Percentiles rank a stretch among this genome's conserved stretches.
phyloP scores from a whole-genome alignment of 768 basidiomycete species.

The Termitomyces sp. region DNA sequence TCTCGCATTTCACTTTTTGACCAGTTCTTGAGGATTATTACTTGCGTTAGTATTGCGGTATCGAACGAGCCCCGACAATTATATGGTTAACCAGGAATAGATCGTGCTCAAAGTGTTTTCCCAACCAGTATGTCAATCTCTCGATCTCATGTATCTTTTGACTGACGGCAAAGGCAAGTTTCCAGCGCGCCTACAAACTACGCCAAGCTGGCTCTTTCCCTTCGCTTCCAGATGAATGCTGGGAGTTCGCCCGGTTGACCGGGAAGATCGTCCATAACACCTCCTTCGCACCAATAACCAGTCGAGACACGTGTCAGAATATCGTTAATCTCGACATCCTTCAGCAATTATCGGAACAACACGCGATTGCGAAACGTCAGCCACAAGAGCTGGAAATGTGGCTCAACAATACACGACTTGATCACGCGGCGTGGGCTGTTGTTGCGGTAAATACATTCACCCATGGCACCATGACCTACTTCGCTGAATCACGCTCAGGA shows the following conservation, averaged over 20 bases:
- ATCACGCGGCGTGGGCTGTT: conserved; percentile 27
- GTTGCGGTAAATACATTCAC: conserved; percentile 21
- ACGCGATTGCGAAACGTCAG: conserved; percentile 20
- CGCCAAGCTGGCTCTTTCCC: conserved; percentile 7
- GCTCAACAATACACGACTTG: conserved; percentile 29
- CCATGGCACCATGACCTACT: neutral
- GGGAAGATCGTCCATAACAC: conserved; percentile 21
- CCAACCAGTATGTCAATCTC: conserved; percentile 16
- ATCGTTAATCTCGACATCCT: conserved; percentile 19
- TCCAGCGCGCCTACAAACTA: conserved; percentile 16
- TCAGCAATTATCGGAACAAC: conserved; percentile 24
- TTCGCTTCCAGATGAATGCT: conserved; percentile 16
- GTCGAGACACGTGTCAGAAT: conserved; percentile 19
- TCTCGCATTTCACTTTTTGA: conserved; percentile 8
- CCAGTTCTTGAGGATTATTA: conserved; percentile 7
- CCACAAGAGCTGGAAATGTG: conserved; percentile 24
- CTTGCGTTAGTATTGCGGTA: conserved; percentile 19
- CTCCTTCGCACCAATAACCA: conserved; percentile 21
- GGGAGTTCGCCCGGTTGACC: conserved; percentile 19
- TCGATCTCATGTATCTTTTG: neutral
- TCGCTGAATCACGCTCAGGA: conserved; percentile 20
- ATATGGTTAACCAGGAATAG: conserved; percentile 21
- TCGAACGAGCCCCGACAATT: conserved; percentile 17
- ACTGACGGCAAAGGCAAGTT: conserved; percentile 8
- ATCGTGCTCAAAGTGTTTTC: conserved; percentile 22